These are phyloP conservation scores for Aspergillus uvarum DNA, from an alignment of 2,329 filamentous ascomycete genomes.

Conservation along the genomic window DNA sequence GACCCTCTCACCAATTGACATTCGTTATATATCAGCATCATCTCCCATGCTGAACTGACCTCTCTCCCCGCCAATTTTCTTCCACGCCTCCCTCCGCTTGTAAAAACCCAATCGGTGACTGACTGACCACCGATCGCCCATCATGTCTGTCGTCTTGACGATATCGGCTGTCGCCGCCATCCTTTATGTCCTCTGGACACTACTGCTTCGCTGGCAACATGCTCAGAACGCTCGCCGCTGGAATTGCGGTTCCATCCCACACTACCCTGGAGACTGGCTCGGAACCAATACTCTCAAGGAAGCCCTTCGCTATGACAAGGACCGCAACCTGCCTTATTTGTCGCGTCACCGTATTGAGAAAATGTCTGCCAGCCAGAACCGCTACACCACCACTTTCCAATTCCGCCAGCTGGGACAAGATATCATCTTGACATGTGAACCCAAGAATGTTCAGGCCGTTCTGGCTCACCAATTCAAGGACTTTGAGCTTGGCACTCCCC, in stretches of 20 bases:
- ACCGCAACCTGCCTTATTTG: constrained; percentile 23
- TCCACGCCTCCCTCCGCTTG: neutral
- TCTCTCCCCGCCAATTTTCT: neutral
- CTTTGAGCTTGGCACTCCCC: constrained; percentile 74
- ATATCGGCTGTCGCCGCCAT: constrained; percentile 26
- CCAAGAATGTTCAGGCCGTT: constrained; percentile 75
- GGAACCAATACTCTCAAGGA: constrained; percentile 28
- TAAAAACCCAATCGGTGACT: neutral
- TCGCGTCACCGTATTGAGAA: constrained; percentile 19
- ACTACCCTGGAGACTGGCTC: constrained; percentile 29
- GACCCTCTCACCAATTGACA: neutral
- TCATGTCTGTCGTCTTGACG: constrained; percentile 22
- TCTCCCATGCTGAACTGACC: neutral
- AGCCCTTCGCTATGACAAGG: constrained; percentile 26
- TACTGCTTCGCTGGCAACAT: constrained; percentile 26
- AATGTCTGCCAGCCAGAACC: constrained; percentile 25
- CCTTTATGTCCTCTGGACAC: constrained; percentile 24
- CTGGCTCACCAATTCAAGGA: constrained; percentile 79
- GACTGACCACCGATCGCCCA: neutral
- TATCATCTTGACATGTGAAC: constrained; percentile 34
- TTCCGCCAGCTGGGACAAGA: constrained; percentile 26
- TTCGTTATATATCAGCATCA: neutral
- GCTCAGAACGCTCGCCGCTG: constrained; percentile 27
- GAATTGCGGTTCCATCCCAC: constrained; percentile 25
- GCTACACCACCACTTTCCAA: constrained; percentile 27